Evolutionary conservation across 2,329 filamentous ascomycete genomes (phyloP), one percentile per base, ranked within the genome.

Genomic region (Fusarium cicatricum): DNA sequence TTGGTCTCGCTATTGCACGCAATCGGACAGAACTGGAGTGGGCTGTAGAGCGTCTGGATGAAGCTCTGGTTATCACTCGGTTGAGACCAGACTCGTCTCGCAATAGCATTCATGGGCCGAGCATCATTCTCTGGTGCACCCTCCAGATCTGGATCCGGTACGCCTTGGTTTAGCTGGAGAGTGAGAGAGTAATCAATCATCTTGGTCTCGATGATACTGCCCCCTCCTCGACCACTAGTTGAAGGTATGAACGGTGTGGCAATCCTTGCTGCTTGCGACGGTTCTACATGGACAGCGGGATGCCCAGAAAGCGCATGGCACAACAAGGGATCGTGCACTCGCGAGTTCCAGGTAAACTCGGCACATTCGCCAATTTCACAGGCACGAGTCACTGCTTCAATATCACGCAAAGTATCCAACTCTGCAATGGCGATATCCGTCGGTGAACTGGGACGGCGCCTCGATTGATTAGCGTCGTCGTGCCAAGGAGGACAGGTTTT

Each of bases 1-100:
- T 52, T 52, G 11, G 48, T 52, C 32, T 52, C 41, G 15, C 44
- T 52, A 10, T 39, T 52, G 19, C 48, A 52, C 14, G 48, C 48
- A 15, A 45, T 45, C 5, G 48, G 41, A 3, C 17, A 28, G 15
- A 52, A 52, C 3, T 34, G 48, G 14, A 52, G 11, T 10, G 41
- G 48, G 8, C 26, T 17, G 17, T 45, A 52, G 3, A 3, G 5
- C 2, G 34, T 34, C 23, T 52, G 48, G 8, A 43, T 43, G 15
- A 50, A 8, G 5, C 21, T 32, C 15, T 45, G 48, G 8, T 12
- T 12, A 11, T 52, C 48, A 11, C 14, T 2, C 3, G 31, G 47
- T 16, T 56, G 37, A 2, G 33, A n/a, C 52, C 52, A 56, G 26
- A 56, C 37, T 21, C 17, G 15, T 1, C 23, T 15, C 7, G 52